phyloP scores from a whole-genome alignment of 2,329 filamentous ascomycete species.

The Ceratocystis harringtonii region DNA sequence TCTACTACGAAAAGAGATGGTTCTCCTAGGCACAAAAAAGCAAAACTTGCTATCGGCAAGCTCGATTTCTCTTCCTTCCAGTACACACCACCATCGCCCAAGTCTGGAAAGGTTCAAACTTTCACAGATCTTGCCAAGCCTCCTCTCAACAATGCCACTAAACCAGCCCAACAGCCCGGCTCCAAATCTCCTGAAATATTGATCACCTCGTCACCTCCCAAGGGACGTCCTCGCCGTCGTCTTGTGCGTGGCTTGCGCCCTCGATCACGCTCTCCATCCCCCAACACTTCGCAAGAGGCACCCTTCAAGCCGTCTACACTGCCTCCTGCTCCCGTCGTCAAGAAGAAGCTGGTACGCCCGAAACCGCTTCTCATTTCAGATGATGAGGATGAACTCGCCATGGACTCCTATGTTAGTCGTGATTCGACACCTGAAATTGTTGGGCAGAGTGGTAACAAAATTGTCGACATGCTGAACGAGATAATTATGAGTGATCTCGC shows the following conservation, averaged over 20 bases:
- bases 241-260: slow-evolving; percentile 19
- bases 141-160: not conserved
- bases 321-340: not conserved
- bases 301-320: not conserved
- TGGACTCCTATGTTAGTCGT: slow-evolving; percentile 21
- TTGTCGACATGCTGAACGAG: slow-evolving; percentile 71
- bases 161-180: not conserved
- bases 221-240: slow-evolving; percentile 11
- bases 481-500: slow-evolving; percentile 62
- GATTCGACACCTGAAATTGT: slow-evolving; percentile 17
- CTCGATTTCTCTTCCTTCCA: slow-evolving; percentile 14
- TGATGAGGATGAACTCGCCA: slow-evolving; percentile 30
- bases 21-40: slow-evolving; percentile 5
- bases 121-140: not conserved
- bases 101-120: slow-evolving; percentile 5
- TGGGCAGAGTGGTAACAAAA: slow-evolving; percentile 27
- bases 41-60: slow-evolving; percentile 5
- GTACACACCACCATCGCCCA: slow-evolving; percentile 14
- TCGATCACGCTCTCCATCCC: slow-evolving; percentile 15
- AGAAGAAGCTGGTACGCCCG: slow-evolving; percentile 5
- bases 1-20: not conserved
- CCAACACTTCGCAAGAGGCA: slow-evolving; percentile 1
- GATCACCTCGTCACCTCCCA: not conserved
- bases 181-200: not conserved
- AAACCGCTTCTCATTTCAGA: slow-evolving; percentile 22